Base-by-base conservation (phyloP, 164 flowering plant genomes). In the Warburgia ugandensis region DNA sequence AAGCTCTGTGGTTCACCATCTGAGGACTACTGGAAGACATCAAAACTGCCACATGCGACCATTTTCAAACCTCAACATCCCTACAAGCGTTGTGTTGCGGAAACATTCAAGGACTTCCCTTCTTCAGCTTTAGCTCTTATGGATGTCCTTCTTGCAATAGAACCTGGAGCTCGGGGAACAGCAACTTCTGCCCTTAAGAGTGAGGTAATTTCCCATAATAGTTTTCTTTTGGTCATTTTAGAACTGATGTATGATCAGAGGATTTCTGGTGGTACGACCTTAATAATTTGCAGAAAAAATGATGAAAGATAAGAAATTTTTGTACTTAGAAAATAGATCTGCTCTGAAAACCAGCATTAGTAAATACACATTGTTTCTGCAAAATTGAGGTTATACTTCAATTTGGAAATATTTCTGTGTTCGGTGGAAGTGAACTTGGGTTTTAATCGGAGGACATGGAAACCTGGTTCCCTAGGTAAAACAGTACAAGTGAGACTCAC, bases 1-100 rank as follows among this genome's bases (percentile, higher is more conserved):
- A 88, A 84, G 73, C 91, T 87, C 48, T 87, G 96, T 46, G 96
- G 96, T 50, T 87, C 96, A 39, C 96, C 96, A 22, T 76, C 91
- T 10, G 96, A 85, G 58, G 94, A 76, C 29, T 88, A 85, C 57
- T 88, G 94, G 94, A 77, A 66, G 55, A 85, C 63, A 54, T 77
- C 88, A 63, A 84, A 71, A 60, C 59, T 83, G 66, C 84, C 84
- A 5, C 88, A 87, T 73, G 81, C 91, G 38, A 82, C 96, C 40
- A 76, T 82, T 32, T 87, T 87, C 58, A 87, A 79, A 60, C 96
- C 96, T 49, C 86, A 77, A 68, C 90, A 76, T 12, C 88, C 91
- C 50, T 87, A 87, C 48, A 65, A 46, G 55, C 81, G 94, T 17
- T 63, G 71, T 66, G 65, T 88, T 40, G 70, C 77, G 33, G 86